Base-by-base conservation (phyloP, 2,329 filamentous ascomycete species). In the Zymoseptoria pseudotritici region DNA sequence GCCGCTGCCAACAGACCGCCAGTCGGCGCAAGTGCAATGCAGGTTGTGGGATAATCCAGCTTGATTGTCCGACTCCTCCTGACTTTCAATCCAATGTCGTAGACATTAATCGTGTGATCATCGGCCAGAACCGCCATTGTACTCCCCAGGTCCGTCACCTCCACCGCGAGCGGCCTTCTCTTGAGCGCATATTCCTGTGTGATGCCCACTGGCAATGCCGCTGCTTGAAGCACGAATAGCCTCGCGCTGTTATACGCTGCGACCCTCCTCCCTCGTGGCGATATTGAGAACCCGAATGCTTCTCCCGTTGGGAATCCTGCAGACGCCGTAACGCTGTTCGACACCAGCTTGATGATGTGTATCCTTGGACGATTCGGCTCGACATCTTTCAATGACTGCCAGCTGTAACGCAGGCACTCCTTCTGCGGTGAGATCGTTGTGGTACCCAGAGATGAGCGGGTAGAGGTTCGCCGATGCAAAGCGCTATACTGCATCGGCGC, bases 231-330 rank as follows among this genome's bases (percentile, higher is more conserved):
- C 36, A 95, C 83, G 67, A 92, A 88, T 65, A 96, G 89, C 59
- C 91, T 82, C 11, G 90, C 92, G 46, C 91, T 95, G 73, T 90
- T 95, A 73, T 91, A 89, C 56, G 89, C 90, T 50, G 95, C 81
- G 29, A 95, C 76, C 66, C 87, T 84, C 65, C 87, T 85, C 2
- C 90, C 90, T 57, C 82, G 84, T 5, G 89, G 85, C 2, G 91
- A 95, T 61, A 90, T 84, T 63, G 83, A 86, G 73, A 95, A 96
- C 58, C 90, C 88, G 77, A 96, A 90, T 53, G 90, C 90, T 73
- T 96, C 91, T 31, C 72, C 72, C 9, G 69, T 69, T 3, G 90
- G 91, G 63, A 87, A 88, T 2, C 83, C 83, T 21, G 90, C 72
- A 51, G 70, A 91, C 0, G 90, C 92, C 71, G 89, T 93, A 66